Conservation (phyloP, 345 rosid species). For the Luvunga scandens region DNA sequence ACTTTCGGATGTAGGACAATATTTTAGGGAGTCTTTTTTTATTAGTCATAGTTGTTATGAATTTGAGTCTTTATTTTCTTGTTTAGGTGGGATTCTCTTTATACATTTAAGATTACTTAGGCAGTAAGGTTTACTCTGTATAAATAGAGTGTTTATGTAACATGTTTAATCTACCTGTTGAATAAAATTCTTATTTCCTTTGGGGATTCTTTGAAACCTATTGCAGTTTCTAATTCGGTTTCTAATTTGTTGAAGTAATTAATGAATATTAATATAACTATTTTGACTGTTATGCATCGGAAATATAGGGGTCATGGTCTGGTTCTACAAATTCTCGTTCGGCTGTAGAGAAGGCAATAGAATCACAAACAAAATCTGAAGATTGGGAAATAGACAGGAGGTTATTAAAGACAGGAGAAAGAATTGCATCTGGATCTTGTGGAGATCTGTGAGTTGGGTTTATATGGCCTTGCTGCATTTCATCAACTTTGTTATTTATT, state of each 20-base stretch:
- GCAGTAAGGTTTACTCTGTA: no score
- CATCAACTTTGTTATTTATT: constrained; percentile 2
- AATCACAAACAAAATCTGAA: constrained; percentile 26
- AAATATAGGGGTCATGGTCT: constrained; percentile 56
- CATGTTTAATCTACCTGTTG: no score
- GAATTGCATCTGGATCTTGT: constrained; percentile 65
- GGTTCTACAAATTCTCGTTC: constrained; percentile 47
- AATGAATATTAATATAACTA: background rate
- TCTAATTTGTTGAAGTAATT: background rate
- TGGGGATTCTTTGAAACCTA: no score
- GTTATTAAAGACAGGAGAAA: constrained; percentile 56
- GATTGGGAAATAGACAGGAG: constrained; percentile 60
- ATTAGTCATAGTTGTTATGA: no score
- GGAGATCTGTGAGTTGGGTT: constrained; percentile 62
- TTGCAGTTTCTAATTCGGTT: background rate
- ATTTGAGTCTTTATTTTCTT: no score
- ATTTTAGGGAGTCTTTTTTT: no score
- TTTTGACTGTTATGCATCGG: constrained; percentile 6
- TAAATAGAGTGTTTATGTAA: no score
- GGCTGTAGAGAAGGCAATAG: constrained; percentile 29
- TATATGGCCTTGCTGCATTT: constrained; percentile 11
- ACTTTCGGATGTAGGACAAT: no score
- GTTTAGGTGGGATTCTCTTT: no score
- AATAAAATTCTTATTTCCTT: no score
- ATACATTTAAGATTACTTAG: no score